Conservation (phyloP, 2,329 filamentous ascomycete species). For the Hansfordia pulvinata region DNA sequence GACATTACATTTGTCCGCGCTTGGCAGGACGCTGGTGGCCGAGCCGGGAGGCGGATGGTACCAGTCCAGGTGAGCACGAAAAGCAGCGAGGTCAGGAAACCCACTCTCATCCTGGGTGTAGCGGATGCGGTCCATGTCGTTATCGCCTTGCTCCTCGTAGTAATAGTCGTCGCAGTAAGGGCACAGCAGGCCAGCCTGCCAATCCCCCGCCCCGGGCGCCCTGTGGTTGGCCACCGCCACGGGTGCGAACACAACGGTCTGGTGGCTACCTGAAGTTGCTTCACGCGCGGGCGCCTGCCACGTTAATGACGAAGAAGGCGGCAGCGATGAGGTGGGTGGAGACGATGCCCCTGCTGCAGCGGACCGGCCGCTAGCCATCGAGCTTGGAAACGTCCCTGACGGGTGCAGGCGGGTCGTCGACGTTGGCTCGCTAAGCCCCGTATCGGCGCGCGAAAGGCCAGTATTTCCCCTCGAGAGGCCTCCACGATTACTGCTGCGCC, state of each 20-base stretch:
- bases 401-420: no score
- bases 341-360: no score
- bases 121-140: constrained; percentile 33
- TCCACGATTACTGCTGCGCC: no score
- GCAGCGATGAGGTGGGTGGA: constrained; percentile 16
- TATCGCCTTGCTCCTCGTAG: constrained; percentile 32
- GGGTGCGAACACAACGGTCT: constrained; percentile 40
- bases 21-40: constrained; percentile 14
- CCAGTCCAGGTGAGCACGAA: constrained; percentile 44
- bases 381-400: no score
- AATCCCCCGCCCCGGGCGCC: constrained; percentile 33
- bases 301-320: no score
- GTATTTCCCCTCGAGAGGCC: no score
- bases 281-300: constrained; percentile 38
- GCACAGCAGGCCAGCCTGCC: constrained; percentile 36
- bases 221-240: constrained; percentile 45
- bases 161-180: constrained; percentile 42
- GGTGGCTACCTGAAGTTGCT: constrained; percentile 25
- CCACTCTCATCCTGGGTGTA: constrained; percentile 32
- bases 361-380: no score
- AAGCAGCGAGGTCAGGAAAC: constrained; percentile 31
- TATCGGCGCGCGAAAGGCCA: no score
- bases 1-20: constrained; percentile 30
- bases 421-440: no score
- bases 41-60: constrained; percentile 29